Evolutionary conservation across 2,329 filamentous ascomycete species (phyloP).

Genomic region (Aspergillus tamarii): DNA sequence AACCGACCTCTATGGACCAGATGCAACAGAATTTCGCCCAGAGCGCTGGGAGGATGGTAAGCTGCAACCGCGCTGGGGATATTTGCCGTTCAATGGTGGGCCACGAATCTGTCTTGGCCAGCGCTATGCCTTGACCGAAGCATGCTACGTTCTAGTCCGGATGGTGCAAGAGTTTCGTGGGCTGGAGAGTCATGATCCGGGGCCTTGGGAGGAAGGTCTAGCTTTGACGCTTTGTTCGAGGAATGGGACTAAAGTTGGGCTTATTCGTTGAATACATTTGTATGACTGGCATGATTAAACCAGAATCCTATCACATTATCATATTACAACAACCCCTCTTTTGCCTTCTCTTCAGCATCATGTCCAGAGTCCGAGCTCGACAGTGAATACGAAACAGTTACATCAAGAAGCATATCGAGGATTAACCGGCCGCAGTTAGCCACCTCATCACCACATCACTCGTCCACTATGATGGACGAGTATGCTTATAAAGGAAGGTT

Average conservation of each 20-base stretch:
- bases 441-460: too few species aligned
- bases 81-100: conserved; percentile 34
- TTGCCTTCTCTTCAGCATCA: too few species aligned
- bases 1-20: background rate
- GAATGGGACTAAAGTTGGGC: background rate
- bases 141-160: conserved; percentile 3
- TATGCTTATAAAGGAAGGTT: too few species aligned
- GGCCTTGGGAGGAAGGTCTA: conserved; percentile 2
- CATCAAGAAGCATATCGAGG: too few species aligned
- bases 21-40: conserved; percentile 4
- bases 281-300: too few species aligned
- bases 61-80: conserved; percentile 37
- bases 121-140: conserved; percentile 10
- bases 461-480: too few species aligned
- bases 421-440: too few species aligned
- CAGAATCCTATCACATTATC: too few species aligned
- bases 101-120: conserved; percentile 31
- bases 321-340: too few species aligned
- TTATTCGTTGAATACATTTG: background rate
- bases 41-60: conserved; percentile 22
- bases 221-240: background rate
- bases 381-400: too few species aligned
- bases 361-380: too few species aligned
- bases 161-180: conserved; percentile 3
- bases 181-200: conserved; percentile 8